Base-by-base conservation (phyloP, 225 moss, liverwort and hornwort genomes). In the Asterella californica region DNA sequence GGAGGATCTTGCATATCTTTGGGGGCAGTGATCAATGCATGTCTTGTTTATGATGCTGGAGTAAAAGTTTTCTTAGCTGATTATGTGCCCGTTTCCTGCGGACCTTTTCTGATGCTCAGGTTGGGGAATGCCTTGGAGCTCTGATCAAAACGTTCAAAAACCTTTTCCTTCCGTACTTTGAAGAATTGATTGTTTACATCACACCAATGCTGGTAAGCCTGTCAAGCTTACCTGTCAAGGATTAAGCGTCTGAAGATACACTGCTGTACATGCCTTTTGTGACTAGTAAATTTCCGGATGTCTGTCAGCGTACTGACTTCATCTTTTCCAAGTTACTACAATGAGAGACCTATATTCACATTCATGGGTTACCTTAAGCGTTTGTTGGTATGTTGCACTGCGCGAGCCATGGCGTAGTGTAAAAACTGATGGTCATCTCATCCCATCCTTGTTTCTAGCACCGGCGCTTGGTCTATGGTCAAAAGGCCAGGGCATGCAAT, bases 101-200 rank as follows among this genome's bases (percentile, higher is more conserved):
- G 29, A 32, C 25, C 53, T 36, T 67, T 50, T 33, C 53, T 75
- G 19, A 36, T 36, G 38, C 62, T 72, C 85, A 99, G 99, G 93
- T 99, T 78, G 99, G 99, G 82, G 99, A 95, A 82, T 99, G 99
- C 77, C 90, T 99, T 38, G 99, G 99, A 79, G 92, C 95, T 21
- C 79, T 99, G 75, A 92, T 95, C 74, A 99, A 95, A 77, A 93
- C 91, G 46, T 99, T 95, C 42, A 99, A 95, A 69, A 82, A 80
- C 9, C 86, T 87, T 0, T 99, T 99, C 74, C 78, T 99, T 34
- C 91, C 92, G 18, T 93, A 89, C 75, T 99, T 95, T 79, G 99
- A 99, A 81, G 93, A 95, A 76, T 79, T 99, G 79, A 87, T 99
- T 42, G 66, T 83, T 9, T 99, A 95, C 84, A 85, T 99, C 79